These are phyloP conservation scores for Ganoderma lingzhi DNA, from an alignment of 1,284 basidiomycete genomes.

Conservation along the genomic window DNA sequence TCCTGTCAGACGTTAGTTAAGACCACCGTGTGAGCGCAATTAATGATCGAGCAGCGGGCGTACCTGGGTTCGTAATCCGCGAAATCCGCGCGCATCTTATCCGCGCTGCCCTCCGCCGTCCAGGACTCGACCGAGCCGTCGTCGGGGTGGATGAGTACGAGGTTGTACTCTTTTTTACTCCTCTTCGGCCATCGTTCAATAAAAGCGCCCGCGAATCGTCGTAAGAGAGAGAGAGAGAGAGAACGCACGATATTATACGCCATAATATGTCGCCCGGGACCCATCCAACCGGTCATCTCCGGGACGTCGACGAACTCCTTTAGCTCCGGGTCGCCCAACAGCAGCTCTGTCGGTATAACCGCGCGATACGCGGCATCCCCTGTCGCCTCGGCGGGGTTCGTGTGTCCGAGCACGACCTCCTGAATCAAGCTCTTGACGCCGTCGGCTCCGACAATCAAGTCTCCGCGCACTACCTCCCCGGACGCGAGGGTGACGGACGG, in stretches of 20 bases:
- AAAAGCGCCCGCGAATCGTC: neutral
- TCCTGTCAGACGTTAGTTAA: conserved; percentile 35
- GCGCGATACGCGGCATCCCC: conserved; percentile 63
- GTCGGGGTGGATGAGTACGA: conserved; percentile 54
- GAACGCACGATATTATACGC: conserved; percentile 50
- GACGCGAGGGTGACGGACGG: conserved; percentile 47
- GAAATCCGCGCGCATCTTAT: conserved; percentile 54
- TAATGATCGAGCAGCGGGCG: conserved; percentile 19
- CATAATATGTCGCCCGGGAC: conserved; percentile 50
- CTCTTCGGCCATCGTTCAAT: conserved; percentile 37
- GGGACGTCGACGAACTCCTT: conserved; percentile 48
- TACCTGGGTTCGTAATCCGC: conserved; percentile 54
- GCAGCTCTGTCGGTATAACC: conserved; percentile 53
- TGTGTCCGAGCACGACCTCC: conserved; percentile 48
- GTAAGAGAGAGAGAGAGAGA: neutral
- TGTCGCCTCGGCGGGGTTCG: conserved; percentile 48
- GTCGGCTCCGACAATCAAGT: conserved; percentile 54
- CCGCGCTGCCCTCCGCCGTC: conserved; percentile 52
- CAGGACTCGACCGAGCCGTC: conserved; percentile 55
- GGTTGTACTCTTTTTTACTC: conserved; percentile 50
- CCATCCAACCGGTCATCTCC: conserved; percentile 55
- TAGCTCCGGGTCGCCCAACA: conserved; percentile 60
- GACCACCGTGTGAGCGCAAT: neutral
- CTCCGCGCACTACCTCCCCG: conserved; percentile 48
- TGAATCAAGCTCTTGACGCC: conserved; percentile 62